Base-by-base conservation (phyloP, 805 yeast species). In the Vanderwaltozyma polyspora region DNA sequence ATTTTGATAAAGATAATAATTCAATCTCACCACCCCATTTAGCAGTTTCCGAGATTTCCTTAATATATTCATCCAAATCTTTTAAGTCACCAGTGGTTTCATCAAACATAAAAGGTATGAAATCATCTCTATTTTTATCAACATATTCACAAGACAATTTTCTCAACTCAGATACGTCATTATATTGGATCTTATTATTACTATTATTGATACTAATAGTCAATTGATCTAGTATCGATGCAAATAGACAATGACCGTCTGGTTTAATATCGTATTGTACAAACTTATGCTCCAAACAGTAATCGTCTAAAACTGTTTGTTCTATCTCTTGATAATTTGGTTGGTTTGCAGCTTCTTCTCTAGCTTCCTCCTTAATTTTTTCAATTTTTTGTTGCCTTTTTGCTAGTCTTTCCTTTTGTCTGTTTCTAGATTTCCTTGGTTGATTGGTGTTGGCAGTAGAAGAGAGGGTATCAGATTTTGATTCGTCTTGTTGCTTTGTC, bases 11-110 rank as follows among this genome's bases (percentile, higher is more conserved):
- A 0, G 96, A 95, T 51, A 83, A 57, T 14, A 89, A 76, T 62
- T 89, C 98, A 64, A 85, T 64, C 48, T 91, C 96, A 7, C 95
- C 91, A 18, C 98, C 98, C 98, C 98, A 89, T 66, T 82, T 72
- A 0, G 94, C 76, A 0, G 95, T 84, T n/a, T 56, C 64, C 39
- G 71, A 80, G 38, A 89, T 66, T 41, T 76, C 79, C 3, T 63
- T 56, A 3, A 83, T 70, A 54, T 91, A 91, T 16, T 72, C 72
- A 25, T 71, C 77, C 19, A 87, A 58, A 42, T 81, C 80, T 32
- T 68, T 67, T 39, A 83, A 45, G 6, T 70, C 62, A 64, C 77
- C 67, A 1, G 87, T 79, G 11, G 61, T 64, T 44, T 85, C 95
- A 52, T 84, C 94, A 49, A 85, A 78, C 43, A 89, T 58, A 48